Evolutionary conservation across 139 green algal species (phyloP).

Genomic region (Pedinophyceae sp.): DNA sequence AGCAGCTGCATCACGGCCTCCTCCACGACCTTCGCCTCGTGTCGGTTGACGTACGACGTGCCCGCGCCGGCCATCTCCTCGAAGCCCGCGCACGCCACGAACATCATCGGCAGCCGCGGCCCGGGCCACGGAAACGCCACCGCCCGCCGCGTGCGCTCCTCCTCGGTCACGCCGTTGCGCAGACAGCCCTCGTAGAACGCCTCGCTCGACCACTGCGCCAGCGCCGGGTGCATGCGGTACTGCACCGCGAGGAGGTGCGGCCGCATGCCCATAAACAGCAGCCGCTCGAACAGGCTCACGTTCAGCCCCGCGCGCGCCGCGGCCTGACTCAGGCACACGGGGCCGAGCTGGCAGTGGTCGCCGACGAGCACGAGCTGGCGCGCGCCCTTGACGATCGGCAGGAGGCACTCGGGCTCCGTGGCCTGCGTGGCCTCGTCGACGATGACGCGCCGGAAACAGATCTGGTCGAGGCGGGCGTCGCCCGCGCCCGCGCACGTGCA

Average conservation of each 20-base stretch:
- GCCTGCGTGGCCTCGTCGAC: constrained; percentile 92
- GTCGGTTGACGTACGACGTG: constrained; percentile 92
- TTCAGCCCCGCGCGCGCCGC: constrained; percentile 69
- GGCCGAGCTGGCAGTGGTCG: constrained; percentile 94
- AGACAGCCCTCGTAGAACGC: constrained; percentile 95
- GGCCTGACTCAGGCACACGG: constrained; percentile 73
- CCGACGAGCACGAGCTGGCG: constrained; percentile 91
- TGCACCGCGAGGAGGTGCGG: constrained; percentile 40
- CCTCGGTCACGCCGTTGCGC: constrained; percentile 38
- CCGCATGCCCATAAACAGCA: constrained; percentile 71
- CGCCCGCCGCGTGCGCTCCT: constrained; percentile 27
- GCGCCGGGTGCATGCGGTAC: constrained; percentile 95
- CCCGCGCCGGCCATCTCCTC: constrained; percentile 48
- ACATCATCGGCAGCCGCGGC: constrained; percentile 78
- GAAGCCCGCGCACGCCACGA: constrained; percentile 75
- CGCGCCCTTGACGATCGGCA: constrained; percentile 84
- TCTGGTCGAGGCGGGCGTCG: constrained; percentile 51
- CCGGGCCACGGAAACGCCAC: constrained; percentile 68
- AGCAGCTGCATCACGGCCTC: constrained; percentile 79
- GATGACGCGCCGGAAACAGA: constrained; percentile 68
- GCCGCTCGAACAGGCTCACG: constrained; percentile 87
- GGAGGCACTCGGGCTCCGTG: constrained; percentile 82
- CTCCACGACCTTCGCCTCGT: constrained; percentile 80
- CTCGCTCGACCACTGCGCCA: constrained; percentile 90
- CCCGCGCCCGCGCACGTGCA: constrained; percentile 81